Percentiles rank a stretch among this genome's conserved stretches.
These are phyloP conservation scores for Hyaloraphidium curvatum DNA, from an alignment of 192 early-diverging fungal genomes.

Conservation along the genomic window DNA sequence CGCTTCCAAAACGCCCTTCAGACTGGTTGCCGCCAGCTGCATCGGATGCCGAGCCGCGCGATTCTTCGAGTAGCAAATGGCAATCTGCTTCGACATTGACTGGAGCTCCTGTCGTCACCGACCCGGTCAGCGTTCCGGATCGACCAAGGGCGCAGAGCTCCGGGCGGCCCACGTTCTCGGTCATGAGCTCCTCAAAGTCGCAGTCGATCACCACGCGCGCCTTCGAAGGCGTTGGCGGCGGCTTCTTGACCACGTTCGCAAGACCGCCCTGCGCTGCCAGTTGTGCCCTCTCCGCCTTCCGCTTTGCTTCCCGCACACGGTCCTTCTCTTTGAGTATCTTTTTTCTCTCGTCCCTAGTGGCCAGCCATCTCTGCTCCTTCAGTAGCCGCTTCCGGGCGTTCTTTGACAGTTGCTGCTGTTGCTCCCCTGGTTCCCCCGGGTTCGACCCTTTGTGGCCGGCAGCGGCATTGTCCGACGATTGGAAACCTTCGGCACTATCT, in stretches of 20 bases:
- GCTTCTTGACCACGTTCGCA: not conserved
- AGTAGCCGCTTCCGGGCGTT: conserved; percentile 53
- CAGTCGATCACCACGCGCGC: not conserved
- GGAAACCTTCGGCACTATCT: not conserved
- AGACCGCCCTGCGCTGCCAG: not conserved
- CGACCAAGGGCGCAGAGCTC: not conserved
- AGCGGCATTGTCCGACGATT: not conserved
- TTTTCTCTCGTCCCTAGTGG: conserved; percentile 18
- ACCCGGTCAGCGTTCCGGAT: not conserved
- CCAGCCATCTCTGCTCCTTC: conserved; percentile 38
- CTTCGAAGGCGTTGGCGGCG: not conserved
- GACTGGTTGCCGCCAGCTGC: conserved; percentile 35
- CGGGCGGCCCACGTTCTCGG: conserved; percentile 26
- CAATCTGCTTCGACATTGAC: conserved; percentile 49
- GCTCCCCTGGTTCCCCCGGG: not conserved
- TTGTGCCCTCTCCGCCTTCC: conserved; percentile 16
- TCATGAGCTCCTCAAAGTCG: conserved; percentile 60
- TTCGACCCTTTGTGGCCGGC: not conserved
- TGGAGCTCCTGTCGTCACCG: conserved; percentile 32
- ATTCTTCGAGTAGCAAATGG: conserved; percentile 57
- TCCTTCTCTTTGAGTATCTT: conserved; percentile 17
- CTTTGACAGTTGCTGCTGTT: conserved; percentile 27
- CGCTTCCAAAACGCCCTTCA: conserved; percentile 26
- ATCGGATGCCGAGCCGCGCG: conserved; percentile 25
- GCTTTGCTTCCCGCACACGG: too few species aligned